Conservation (phyloP, 768 basidiomycete genomes). For the Auricularia sp. region DNA sequence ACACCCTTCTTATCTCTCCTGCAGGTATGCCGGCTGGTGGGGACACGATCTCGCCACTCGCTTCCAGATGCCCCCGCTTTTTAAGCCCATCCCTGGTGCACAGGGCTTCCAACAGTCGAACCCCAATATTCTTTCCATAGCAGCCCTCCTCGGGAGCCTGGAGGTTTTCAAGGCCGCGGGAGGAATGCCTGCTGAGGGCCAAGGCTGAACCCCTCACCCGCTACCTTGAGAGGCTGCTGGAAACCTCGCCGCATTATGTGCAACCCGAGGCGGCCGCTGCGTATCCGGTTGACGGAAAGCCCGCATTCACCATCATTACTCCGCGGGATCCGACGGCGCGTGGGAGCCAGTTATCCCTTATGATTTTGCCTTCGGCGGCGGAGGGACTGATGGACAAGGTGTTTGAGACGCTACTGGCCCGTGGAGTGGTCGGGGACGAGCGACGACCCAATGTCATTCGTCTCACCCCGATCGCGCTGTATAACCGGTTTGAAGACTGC, state of each 20-base stretch:
- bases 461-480: conserved; percentile 76
- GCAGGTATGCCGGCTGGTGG: conserved; percentile 94
- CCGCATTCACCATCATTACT: conserved; percentile 87
- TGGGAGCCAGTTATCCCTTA: conserved; percentile 80
- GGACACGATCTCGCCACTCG: conserved; percentile 82
- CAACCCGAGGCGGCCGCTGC: conserved; percentile 24
- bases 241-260: conserved; percentile 53
- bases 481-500: conserved; percentile 74
- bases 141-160: conserved; percentile 74
- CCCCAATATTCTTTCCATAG: conserved; percentile 71
- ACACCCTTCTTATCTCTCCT: neutral
- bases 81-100: conserved; percentile 79
- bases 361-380: conserved; percentile 53
- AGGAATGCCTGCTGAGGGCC: conserved; percentile 57
- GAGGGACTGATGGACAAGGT: conserved; percentile 62
- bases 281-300: conserved; percentile 21
- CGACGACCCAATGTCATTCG: conserved; percentile 87
- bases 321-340: conserved; percentile 55
- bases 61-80: conserved; percentile 80
- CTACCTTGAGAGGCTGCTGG: conserved; percentile 55
- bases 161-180: conserved; percentile 71
- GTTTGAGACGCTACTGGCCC: conserved; percentile 43
- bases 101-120: conserved; percentile 96
- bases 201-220: conserved; percentile 65
- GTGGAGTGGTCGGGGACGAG: conserved; percentile 88